Base-by-base conservation (phyloP, 192 early-diverging fungal genomes). In the Paraglomus occultum region DNA sequence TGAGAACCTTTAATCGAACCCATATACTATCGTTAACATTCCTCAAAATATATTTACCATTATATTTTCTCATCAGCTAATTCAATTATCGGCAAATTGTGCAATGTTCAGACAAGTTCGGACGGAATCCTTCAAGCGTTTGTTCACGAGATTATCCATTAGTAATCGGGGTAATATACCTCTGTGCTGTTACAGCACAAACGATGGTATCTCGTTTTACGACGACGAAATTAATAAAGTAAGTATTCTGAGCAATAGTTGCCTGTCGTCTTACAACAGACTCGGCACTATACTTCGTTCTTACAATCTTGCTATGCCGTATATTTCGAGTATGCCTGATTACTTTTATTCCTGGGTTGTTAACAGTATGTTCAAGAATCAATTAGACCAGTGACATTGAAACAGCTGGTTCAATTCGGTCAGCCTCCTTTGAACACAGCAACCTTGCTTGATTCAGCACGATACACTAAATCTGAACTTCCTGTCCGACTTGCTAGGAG, bases 401-500 rank as follows among this genome's bases (percentile, higher is more conserved):
- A 85, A 18, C 81, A 94, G 53, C 84, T 97, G 11, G 70, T 95
- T 46, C 83, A 85, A 63, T 85, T 94, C 64, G 91, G 90, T 45
- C 85, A 89, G 17, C 82, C 82, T 70, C 86, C 86, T 14, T 70
- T 87, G 23, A 79, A 77, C 40, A 71, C 71, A 18, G 82, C 72
- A 31, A 77, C 74, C 63, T 76, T 89, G 40, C 67, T 86, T 17
- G 84, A 87, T 42, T 88, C 84, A 23, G 83, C 82, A 46, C 74
- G 76, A 10, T 92, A 88, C 79, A 84, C 87, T 8, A 85, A 86
- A 49, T 83, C 80, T 1, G 94, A 97, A 77, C 81, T 99, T 20
- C 95, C 95, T 0, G 92, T 92, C 60, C 87, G 96, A 7, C 79
- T 99, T 68, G 95, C 94, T 31, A 79, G 91, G 67, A 89, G 94